Base-by-base conservation (phyloP, 306 rosid species). In the Crotalaria pallida region DNA sequence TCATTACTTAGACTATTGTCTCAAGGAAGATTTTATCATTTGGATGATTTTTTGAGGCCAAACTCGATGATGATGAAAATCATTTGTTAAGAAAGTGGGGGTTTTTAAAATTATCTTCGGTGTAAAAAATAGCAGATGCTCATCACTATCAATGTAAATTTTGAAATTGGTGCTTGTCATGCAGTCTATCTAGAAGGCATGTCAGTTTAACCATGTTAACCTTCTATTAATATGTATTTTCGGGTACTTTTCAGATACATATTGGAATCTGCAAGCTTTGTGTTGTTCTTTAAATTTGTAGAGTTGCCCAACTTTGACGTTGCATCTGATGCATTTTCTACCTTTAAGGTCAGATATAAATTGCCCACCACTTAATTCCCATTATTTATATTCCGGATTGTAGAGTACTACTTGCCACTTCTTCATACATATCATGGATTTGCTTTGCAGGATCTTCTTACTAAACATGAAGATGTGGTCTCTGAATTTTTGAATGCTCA, bases 291-390 rank as follows among this genome's bases (percentile, higher is more conserved):
- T 80, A 94, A 94, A 80, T 94, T 83, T 73, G 96, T 91, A 76
- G 99, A 91, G 82, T 77, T 87, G 77, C 96, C 96, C 34, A 88
- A 72, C 84, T 91, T 94, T 73, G 99, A 94, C 76, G 91, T 88
- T 73, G 92, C 99, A 60, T 89, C 96, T 43, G 96, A 94, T 79
- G 99, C 99, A 13, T 94, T 91, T 84, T 88, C 96, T 62, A 94
- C 99, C 38, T 94, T 94, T 71, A 91, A 94, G 99, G 99, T 91
- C 40, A 65, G 85, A 77, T 58, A 67, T 59, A 44, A 67, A n/a
- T 5, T 38, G n/a, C 34, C 47, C n/a, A n/a, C n/a, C n/a, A n/a
- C n/a, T n/a, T n/a, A n/a, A n/a, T n/a, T n/a, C n/a, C n/a, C 47
- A 19, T 24, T 22, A 29, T 34, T 66, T 74, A 29, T 48, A 51